Conservation (phyloP, 2,329 filamentous ascomycete genomes). For the Trichophyton rubrum region DNA sequence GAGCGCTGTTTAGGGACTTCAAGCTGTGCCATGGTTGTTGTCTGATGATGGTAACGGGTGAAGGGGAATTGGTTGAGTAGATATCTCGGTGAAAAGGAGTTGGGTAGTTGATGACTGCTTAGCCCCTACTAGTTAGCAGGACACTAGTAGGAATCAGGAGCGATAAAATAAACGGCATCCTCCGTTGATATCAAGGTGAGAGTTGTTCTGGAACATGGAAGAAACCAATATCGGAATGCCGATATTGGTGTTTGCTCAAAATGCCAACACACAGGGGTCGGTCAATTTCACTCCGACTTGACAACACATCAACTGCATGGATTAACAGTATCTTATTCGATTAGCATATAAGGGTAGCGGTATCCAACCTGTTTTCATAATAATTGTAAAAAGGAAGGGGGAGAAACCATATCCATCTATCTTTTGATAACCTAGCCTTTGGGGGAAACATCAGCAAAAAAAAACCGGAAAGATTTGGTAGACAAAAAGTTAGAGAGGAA, state of each 20-base stretch:
- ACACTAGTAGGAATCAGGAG: neutral
- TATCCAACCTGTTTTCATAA: neutral
- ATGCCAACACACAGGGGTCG: neutral
- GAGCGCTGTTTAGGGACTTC: neutral
- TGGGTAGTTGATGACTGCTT: neutral
- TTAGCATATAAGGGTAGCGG: neutral
- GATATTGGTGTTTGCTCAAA: conserved; percentile 1
- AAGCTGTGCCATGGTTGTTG: neutral
- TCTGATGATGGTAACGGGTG: neutral
- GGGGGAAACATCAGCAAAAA: neutral
- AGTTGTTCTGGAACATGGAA: neutral
- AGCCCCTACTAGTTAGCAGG: neutral
- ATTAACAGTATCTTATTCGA: neutral
- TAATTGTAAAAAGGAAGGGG: neutral
- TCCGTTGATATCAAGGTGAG: neutral
- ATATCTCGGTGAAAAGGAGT: neutral
- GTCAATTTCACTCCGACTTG: neutral
- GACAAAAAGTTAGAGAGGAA: neutral
- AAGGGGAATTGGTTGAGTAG: neutral
- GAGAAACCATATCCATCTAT: neutral
- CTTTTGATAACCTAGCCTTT: neutral
- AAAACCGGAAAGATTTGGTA: neutral
- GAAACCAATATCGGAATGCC: neutral
- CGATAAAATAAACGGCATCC: neutral
- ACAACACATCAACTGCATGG: neutral